Evolutionary conservation across 2,329 filamentous ascomycete genomes (phyloP), one percentile per base, ranked within the genome.

Genomic region (Alternaria angustiovoidea): DNA sequence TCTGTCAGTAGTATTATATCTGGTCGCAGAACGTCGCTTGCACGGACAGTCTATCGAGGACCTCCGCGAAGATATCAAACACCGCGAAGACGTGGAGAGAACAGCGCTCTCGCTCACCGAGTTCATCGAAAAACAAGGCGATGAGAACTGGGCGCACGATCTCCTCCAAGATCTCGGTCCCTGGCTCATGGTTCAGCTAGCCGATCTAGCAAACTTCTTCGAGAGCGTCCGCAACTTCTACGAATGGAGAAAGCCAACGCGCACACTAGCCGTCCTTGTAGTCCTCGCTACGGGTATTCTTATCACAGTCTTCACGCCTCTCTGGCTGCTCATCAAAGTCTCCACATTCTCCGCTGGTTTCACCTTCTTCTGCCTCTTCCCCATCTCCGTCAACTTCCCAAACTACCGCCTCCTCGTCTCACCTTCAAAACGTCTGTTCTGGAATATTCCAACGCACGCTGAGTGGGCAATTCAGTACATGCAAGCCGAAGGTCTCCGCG

Each of bases 141-240:
- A 75, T 3, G 67, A 76, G 18, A 67, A 75, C 9, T 80, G 78
- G 78, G 66, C 77, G 4, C 64, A 76, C 42, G 62, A 71, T 0
- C 56, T 76, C n/a, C 48, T 73, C 2, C 46, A 69, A 43, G 62
- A 60, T 2, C 38, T 74, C 0, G 77, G 78, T 1, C 76, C 78
- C 2, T 75, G 69, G 66, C 51, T 78, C 5, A 74, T 79, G 69
- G 43, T 79, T 4, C 73, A 79, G 58, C 55, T 80, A 6, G 68
- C 65, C 9, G 78, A 80, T 49, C 16, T 77, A 16, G 73, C 75
- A 2, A 78, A 77, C 42, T 61, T 76, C 20, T 72, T 79, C 36
- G 76, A 80, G 59, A 67, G 66, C 2, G 48, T 70, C 22, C 73
- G 75, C 51, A 80, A 78, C 49, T 79, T 80, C 55, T 80, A 79